A percentile compares a stretch with the other conserved stretches of the same genome.
Evolutionary conservation across 2,329 filamentous ascomycete genomes (phyloP).

Genomic region (Epichloe aotearoae): DNA sequence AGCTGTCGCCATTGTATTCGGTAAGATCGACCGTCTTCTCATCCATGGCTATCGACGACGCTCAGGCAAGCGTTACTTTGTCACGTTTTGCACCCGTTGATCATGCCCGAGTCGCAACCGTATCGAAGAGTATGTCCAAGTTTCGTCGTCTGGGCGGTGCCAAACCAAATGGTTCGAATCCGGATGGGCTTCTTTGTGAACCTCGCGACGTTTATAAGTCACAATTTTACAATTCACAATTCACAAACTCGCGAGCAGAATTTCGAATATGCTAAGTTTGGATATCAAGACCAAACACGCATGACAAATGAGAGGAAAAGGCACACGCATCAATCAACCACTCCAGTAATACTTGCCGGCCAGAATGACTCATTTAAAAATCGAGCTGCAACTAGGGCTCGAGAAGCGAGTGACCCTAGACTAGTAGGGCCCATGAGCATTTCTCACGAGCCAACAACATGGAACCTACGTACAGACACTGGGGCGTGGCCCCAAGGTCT

Average conservation of each 20-base stretch:
- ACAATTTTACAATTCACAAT: not conserved
- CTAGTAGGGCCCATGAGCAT: not conserved
- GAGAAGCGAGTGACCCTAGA: not conserved
- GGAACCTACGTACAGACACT: too few relatives aligned
- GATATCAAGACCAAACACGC: not conserved
- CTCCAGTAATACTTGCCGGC: not conserved
- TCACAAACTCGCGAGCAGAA: not conserved
- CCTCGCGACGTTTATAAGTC: not conserved
- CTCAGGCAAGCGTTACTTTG: not conserved
- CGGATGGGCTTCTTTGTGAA: not conserved
- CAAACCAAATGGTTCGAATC: not conserved
- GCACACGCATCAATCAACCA: not conserved
- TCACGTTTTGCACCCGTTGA: not conserved
- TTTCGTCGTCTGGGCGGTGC: not conserved
- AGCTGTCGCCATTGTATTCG: constrained; percentile 25
- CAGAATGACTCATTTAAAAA: not conserved
- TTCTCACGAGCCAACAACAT: too few relatives aligned
- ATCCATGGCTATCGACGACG: constrained; percentile 15
- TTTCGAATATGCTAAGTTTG: not conserved
- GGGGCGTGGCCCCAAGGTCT: too few relatives aligned
- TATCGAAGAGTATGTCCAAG: not conserved
- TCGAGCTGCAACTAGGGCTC: not conserved
- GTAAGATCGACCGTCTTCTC: constrained; percentile 16
- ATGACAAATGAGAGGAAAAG: not conserved
- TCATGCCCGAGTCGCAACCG: not conserved